These are phyloP conservation scores for Albizia julibrissin DNA, from an alignment of 306 rosid species.

Conservation along the genomic window DNA sequence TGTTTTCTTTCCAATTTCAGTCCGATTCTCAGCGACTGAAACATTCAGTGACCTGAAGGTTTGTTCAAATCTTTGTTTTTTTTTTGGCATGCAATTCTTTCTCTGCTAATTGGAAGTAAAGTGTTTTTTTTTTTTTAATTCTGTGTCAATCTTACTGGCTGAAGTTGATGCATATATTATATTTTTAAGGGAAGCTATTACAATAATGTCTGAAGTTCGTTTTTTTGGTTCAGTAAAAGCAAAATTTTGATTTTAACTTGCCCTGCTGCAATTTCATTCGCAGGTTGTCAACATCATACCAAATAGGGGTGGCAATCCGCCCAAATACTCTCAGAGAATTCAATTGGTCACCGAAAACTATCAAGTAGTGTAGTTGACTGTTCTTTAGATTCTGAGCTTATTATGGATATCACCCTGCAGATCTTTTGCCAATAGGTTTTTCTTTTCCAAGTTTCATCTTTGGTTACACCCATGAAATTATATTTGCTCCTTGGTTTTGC, in stretches of 20 bases:
- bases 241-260: not conserved
- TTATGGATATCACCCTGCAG: not conserved
- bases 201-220: not conserved
- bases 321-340: constrained; percentile 82
- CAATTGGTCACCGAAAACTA: constrained; percentile 86
- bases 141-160: not conserved
- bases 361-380: constrained; percentile 65
- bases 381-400: constrained; percentile 26
- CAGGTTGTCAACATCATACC: constrained; percentile 75
- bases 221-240: constrained; percentile 6
- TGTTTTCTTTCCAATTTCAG: constrained; percentile 85
- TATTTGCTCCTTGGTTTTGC: constrained; percentile 14
- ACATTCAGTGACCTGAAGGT: constrained; percentile 95
- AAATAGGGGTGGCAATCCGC: constrained; percentile 73
- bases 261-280: constrained; percentile 4
- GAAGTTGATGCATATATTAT: not conserved
- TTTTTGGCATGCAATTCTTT: constrained; percentile 7
- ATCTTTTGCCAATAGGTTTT: constrained; percentile 27
- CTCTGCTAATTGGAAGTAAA: not conserved
- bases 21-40: constrained; percentile 68
- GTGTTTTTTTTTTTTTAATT: not conserved
- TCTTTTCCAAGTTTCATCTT: constrained; percentile 3
- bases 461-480: constrained; percentile 25
- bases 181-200: not conserved
- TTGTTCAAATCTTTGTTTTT: constrained; percentile 15